phyloP scores from a whole-genome alignment of 2,329 filamentous ascomycete genomes.

The Parafenestella ontariensis region DNA sequence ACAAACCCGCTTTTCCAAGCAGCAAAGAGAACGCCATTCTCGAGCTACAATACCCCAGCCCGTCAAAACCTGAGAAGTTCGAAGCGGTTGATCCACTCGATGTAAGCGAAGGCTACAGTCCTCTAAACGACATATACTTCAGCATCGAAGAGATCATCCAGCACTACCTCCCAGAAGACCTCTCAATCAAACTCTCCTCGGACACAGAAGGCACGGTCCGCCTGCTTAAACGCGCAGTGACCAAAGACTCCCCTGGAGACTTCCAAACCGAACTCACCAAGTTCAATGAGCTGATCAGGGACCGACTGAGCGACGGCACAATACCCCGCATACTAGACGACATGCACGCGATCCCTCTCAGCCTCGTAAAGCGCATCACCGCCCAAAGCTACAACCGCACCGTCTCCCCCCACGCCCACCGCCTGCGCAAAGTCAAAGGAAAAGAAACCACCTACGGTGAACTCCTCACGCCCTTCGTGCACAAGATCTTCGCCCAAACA shows the following conservation, averaged over 20 bases:
- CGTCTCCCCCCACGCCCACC: constrained; percentile 86
- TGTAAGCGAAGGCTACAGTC: constrained; percentile 52
- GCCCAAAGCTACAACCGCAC: constrained; percentile 90
- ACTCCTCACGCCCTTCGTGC: constrained; percentile 82
- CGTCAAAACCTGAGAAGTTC: constrained; percentile 68
- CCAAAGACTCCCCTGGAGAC: constrained; percentile 69
- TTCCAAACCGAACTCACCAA: constrained; percentile 76
- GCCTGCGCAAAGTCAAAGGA: constrained; percentile 83
- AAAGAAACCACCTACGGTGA: constrained; percentile 96
- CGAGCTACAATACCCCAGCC: constrained; percentile 84
- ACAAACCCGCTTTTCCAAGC: constrained; percentile 59
- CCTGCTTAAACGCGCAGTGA: constrained; percentile 76
- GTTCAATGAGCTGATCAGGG: constrained; percentile 76
- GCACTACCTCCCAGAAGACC: constrained; percentile 77
- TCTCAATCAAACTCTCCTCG: constrained; percentile 72
- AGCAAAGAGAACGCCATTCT: constrained; percentile 59
- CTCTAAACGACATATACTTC: constrained; percentile 75
- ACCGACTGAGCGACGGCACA: constrained; percentile 71
- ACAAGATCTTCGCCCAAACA: constrained; percentile 79
- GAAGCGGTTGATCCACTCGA: constrained; percentile 38
- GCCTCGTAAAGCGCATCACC: constrained; percentile 75
- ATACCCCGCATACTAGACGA: constrained; percentile 75
- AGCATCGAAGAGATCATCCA: constrained; percentile 68
- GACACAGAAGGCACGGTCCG: constrained; percentile 77
- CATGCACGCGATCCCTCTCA: constrained; percentile 72